Base-by-base conservation (phyloP, 2,329 filamentous ascomycete species). In the Cladorrhinum sp. region DNA sequence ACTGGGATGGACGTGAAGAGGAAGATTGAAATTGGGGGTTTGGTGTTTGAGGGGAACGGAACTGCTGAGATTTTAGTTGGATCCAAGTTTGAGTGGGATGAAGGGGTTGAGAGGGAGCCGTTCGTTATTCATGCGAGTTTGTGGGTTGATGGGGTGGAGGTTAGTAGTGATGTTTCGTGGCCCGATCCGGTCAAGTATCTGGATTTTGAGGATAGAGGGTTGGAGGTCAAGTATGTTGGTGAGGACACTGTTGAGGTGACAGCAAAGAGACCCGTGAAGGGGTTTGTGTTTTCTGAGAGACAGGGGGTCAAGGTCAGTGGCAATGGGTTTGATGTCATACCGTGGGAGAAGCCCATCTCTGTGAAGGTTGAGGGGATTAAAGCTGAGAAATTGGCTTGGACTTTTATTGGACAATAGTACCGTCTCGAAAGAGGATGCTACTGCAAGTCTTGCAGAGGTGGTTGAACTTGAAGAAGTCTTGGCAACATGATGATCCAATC, bases 101-200 rank as follows among this genome's bases (percentile, higher is more conserved):
- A 41, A 12, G 57, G 58, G 13, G 53, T 65, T 1, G 58, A 66
- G 2, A 61, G 57, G 5, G 67, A 69, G 6, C 68, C 71, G 5
- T 75, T 75, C 8, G 68, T 78, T 49, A 61, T 74, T 0, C 71
- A 71, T 8, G 78, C 77, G 1, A 75, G 75, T 27, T 66, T 85
- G 1, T 66, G 73, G 7, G 63, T 74, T 4, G 68, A 74, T 1
- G 77, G 74, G 0, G 62, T 71, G 18, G 68, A 77, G 16, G 68
- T 83, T 1, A 76, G 81, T 3, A 72, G 77, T 13, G 81, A 83
- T 60, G 74, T 78, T 12, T 81, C 82, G 27, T 88, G 85, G 84
- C 84, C 85, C 0, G 81, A 87, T 52, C 85, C 85, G 0, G 64
- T 87, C 55, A 88, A 88, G 71, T 86, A 85, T 62, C 70, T 85